Evolutionary conservation across 2,329 filamentous ascomycete genomes (phyloP).

Genomic region (Stachybotrys chartarum): DNA sequence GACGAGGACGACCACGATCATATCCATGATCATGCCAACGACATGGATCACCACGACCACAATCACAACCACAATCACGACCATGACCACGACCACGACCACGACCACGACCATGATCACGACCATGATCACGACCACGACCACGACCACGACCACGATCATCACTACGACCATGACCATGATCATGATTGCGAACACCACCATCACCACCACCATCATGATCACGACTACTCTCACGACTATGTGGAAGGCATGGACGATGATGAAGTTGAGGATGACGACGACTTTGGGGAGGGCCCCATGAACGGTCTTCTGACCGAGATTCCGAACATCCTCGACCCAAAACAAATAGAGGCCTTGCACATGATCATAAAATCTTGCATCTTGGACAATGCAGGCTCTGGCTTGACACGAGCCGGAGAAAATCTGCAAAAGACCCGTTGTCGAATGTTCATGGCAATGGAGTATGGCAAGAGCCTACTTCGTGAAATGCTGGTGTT

Average conservation of each 20-base stretch:
- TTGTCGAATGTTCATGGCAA: slow-evolving; percentile 81
- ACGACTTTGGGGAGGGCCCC: slow-evolving; percentile 72
- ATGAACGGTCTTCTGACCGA: slow-evolving; percentile 83
- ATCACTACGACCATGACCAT: slow-evolving; percentile 20
- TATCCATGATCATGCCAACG: slow-evolving; percentile 6
- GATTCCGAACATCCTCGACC: slow-evolving; percentile 87
- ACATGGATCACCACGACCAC: slow-evolving; percentile 13
- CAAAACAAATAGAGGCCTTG: slow-evolving; percentile 89
- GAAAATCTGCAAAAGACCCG: slow-evolving; percentile 86
- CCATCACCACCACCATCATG: slow-evolving; percentile 25
- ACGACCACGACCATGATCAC: too few species aligned
- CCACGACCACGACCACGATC: slow-evolving; percentile 16
- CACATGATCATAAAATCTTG: slow-evolving; percentile 98
- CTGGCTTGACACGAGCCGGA: slow-evolving; percentile 56
- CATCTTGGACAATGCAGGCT: slow-evolving; percentile 75
- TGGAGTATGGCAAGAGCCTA: slow-evolving; percentile 85
- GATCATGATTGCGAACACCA: slow-evolving; percentile 19
- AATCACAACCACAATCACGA: slow-evolving; percentile 16
- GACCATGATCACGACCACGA: slow-evolving; percentile 29
- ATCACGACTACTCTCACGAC: slow-evolving; percentile 32
- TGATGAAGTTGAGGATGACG: slow-evolving; percentile 67
- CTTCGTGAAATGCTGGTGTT: slow-evolving; percentile 89
- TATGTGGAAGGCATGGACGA: slow-evolving; percentile 52
- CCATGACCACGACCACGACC: too few species aligned
- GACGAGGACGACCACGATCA: slow-evolving; percentile 3